Conservation (phyloP, 345 rosid genomes). For the Dovyalis caffra region DNA sequence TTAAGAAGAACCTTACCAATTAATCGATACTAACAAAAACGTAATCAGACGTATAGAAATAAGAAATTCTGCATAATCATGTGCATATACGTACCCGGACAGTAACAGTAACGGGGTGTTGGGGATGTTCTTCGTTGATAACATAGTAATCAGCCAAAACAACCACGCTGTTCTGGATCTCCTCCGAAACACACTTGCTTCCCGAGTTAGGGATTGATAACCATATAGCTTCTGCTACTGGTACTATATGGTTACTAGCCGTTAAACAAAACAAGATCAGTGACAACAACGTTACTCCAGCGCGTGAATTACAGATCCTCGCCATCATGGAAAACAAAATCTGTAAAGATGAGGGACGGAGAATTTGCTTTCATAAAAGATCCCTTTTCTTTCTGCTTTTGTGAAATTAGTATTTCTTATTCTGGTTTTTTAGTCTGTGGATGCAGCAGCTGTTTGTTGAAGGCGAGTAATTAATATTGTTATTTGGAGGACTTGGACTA, state of each 20-base stretch:
- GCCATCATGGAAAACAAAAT: constrained; percentile 9
- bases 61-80: constrained; percentile 1
- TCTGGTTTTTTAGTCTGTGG: no score
- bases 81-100: constrained; percentile 45
- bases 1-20: not conserved
- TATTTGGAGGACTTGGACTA: no score
- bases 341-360: not conserved
- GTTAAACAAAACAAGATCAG: constrained; percentile 23
- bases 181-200: constrained; percentile 92
- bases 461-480: no score
- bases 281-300: constrained; percentile 12
- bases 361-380: not conserved
- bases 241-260: constrained; percentile 22
- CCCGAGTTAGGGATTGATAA: constrained; percentile 73
- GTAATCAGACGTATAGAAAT: not conserved
- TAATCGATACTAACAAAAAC: not conserved
- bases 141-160: constrained; percentile 78
- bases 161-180: constrained; percentile 76
- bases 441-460: no score
- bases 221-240: constrained; percentile 67
- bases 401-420: no score
- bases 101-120: constrained; percentile 42
- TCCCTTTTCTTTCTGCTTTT: no score
- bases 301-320: not conserved
- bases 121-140: constrained; percentile 58